Evolutionary conservation across 306 rosid species (phyloP).

Genomic region (Macrotyloma uniflorum): DNA sequence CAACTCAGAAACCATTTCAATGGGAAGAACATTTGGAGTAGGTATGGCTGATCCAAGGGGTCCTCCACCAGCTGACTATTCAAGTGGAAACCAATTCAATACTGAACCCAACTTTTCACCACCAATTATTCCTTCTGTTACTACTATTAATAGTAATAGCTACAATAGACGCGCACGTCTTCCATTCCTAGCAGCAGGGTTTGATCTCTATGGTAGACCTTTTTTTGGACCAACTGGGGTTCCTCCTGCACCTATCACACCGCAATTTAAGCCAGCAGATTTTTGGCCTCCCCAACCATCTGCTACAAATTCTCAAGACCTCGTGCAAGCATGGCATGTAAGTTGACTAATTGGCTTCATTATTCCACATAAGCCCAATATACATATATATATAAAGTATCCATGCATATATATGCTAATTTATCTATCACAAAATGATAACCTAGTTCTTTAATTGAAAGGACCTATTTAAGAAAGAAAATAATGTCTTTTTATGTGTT

Average conservation of each 20-base stretch:
- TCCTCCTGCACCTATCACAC: neutral
- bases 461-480: too few species aligned
- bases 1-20: neutral
- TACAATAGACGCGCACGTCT: neutral
- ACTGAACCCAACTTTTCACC: neutral
- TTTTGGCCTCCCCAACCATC: neutral
- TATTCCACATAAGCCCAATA: too few species aligned
- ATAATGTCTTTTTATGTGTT: too few species aligned
- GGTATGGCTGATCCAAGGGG: neutral
- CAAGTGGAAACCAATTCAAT: neutral
- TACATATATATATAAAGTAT: too few species aligned
- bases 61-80: neutral
- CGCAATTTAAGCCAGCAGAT: neutral
- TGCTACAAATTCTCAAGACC: too few species aligned
- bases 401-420: too few species aligned
- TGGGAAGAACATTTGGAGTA: neutral
- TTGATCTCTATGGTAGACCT: neutral
- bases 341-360: neutral
- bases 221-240: neutral
- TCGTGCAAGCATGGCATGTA: neutral
- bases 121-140: neutral
- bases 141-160: neutral
- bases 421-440: too few species aligned
- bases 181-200: neutral
- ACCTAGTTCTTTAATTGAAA: too few species aligned